Evolutionary conservation across 352 stramenopile species (phyloP).

Genomic region (Phytophthora chlamydospora): DNA sequence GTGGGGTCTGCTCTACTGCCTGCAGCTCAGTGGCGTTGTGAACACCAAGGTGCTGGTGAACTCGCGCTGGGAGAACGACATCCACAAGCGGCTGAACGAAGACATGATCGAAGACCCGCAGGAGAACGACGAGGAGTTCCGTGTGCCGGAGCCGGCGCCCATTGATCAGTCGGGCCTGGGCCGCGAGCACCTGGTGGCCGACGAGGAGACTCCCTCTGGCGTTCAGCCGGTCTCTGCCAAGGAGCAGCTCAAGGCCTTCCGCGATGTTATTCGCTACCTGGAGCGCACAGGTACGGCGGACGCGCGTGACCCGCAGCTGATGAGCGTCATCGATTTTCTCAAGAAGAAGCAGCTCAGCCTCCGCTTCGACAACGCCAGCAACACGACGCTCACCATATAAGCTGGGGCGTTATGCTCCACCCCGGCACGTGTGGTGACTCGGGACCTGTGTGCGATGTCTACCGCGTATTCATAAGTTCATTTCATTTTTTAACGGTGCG

Average conservation of each 20-base stretch:
- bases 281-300: slow-evolving; percentile 76
- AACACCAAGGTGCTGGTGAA: slow-evolving; percentile 90
- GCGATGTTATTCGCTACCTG: slow-evolving; percentile 86
- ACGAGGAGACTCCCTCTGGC: slow-evolving; percentile 41
- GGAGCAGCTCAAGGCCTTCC: slow-evolving; percentile 87
- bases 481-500: slow-evolving; percentile 15
- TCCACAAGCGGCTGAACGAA: slow-evolving; percentile 89
- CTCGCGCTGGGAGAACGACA: slow-evolving; percentile 89
- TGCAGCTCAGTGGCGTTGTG: slow-evolving; percentile 83
- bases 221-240: slow-evolving; percentile 63
- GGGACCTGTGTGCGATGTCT: neutral
- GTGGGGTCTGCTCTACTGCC: slow-evolving; percentile 85
- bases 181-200: slow-evolving; percentile 31
- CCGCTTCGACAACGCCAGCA: slow-evolving; percentile 87
- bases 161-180: slow-evolving; percentile 37
- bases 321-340: slow-evolving; percentile 83
- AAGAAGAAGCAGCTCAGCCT: slow-evolving; percentile 91
- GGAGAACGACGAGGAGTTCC: slow-evolving; percentile 86
- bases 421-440: slow-evolving; percentile 1
- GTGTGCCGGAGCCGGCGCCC: slow-evolving; percentile 56
- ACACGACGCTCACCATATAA: slow-evolving; percentile 85
- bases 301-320: slow-evolving; percentile 68
- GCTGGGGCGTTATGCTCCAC: neutral
- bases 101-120: slow-evolving; percentile 88
- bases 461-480: slow-evolving; percentile 10